These are phyloP conservation scores for Euryodendron excelsum DNA, from an alignment of 148 eudicot species.

Conservation along the genomic window DNA sequence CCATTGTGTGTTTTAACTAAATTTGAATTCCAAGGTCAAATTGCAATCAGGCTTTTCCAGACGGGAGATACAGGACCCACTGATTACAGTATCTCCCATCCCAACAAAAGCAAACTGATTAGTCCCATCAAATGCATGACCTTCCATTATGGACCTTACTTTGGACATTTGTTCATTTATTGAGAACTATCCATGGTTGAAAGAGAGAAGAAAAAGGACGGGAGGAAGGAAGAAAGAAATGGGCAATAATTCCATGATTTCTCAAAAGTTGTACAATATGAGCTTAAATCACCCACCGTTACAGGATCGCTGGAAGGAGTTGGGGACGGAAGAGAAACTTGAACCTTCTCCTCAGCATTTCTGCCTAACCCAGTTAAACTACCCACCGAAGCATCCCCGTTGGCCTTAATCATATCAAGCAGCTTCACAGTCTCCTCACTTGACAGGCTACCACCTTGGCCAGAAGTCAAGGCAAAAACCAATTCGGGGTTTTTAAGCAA, in stretches of 20 bases:
- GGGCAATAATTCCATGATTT: constrained; percentile 24
- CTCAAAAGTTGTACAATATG: constrained; percentile 34
- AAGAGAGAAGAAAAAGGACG: neutral
- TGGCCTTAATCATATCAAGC: constrained; percentile 75
- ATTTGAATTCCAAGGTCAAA: neutral
- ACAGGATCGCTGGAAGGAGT: constrained; percentile 84
- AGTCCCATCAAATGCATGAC: neutral
- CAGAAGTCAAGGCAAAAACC: constrained; percentile 86
- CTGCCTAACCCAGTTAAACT: constrained; percentile 34
- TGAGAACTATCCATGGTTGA: neutral
- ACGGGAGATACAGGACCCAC: neutral
- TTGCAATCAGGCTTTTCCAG: neutral
- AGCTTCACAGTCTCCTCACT: constrained; percentile 68
- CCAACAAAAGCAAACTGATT: neutral
- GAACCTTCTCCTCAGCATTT: constrained; percentile 39
- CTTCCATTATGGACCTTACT: neutral
- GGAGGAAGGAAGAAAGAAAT: neutral
- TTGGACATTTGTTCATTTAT: neutral
- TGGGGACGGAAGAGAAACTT: constrained; percentile 98
- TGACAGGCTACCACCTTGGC: constrained; percentile 62
- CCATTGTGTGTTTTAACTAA: no score
- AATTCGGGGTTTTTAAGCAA: constrained; percentile 81
- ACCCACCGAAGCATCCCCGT: constrained; percentile 38
- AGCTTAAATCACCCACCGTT: constrained; percentile 91
- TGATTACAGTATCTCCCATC: neutral